Conservation (phyloP, 441 rosid genomes). For the Jatropha multifida region DNA sequence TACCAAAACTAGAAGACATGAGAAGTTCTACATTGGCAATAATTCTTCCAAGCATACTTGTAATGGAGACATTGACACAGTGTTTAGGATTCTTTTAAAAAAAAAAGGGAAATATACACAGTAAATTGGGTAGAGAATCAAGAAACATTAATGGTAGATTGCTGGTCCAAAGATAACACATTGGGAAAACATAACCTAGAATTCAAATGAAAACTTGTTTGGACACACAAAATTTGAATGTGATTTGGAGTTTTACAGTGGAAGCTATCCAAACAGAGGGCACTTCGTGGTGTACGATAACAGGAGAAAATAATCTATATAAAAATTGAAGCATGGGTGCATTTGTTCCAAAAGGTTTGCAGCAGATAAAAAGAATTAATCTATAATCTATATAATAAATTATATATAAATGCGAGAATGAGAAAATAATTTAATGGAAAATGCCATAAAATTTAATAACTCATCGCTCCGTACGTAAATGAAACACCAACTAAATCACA, state of each 20-base stretch:
- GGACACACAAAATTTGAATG: conserved; percentile 8
- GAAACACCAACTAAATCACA: too few relatives aligned
- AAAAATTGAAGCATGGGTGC: too few relatives aligned
- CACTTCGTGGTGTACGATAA: conserved; percentile 17
- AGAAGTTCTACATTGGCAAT: background rate
- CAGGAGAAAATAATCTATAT: background rate
- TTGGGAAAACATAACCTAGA: background rate
- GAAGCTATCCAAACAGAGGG: conserved; percentile 11
- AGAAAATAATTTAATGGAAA: too few relatives aligned
- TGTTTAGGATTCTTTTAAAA: background rate
- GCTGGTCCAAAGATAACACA: conserved; percentile 15
- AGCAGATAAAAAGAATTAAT: too few relatives aligned
- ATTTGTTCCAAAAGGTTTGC: too few relatives aligned
- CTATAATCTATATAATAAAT: too few relatives aligned
- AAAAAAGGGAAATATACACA: background rate
- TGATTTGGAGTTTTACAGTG: conserved; percentile 2
- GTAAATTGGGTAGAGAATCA: conserved; percentile 11
- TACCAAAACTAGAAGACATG: background rate
- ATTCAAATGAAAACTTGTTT: background rate
- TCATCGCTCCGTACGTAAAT: too few relatives aligned
- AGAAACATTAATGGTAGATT: conserved; percentile 3
- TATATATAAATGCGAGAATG: too few relatives aligned
- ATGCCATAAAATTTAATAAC: too few relatives aligned
- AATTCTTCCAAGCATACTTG: background rate
- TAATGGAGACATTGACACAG: background rate